A percentile compares a stretch with the other conserved stretches of the same genome.
These are phyloP conservation scores for Metschnikowia noctiluminum DNA, from an alignment of 805 yeast genomes.

Conservation along the genomic window DNA sequence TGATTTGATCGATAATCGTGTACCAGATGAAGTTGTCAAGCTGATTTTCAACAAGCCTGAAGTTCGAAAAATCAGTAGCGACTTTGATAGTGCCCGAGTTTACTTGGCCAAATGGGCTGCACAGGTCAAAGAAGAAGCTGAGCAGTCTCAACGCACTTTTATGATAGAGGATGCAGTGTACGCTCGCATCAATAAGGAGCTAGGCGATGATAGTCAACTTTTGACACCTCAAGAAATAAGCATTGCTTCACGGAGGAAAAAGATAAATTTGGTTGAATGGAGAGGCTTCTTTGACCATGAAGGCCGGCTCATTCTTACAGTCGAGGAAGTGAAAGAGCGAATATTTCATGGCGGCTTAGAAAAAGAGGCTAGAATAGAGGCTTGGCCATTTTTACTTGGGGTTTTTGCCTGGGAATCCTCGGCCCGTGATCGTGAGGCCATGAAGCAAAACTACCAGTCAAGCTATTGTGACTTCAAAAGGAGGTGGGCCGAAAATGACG, in stretches of 20 bases:
- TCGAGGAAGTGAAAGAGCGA: slow-evolving; percentile 71
- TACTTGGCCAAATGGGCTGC: slow-evolving; percentile 96
- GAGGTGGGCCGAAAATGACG: slow-evolving; percentile 63
- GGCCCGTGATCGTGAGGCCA: slow-evolving; percentile 57
- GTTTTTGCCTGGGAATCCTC: slow-evolving; percentile 90
- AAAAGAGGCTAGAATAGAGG: slow-evolving; percentile 57
- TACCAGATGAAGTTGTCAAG: slow-evolving; percentile 57
- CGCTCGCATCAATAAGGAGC: slow-evolving; percentile 53
- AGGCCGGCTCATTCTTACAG: slow-evolving; percentile 74
- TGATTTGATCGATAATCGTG: slow-evolving; percentile 58
- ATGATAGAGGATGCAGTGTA: slow-evolving; percentile 60
- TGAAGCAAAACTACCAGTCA: slow-evolving; percentile 52
- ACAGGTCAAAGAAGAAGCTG: slow-evolving; percentile 89
- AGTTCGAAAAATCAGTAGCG: slow-evolving; percentile 76
- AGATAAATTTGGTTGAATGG: slow-evolving; percentile 77
- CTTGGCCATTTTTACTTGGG: slow-evolving; percentile 82
- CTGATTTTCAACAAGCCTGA: slow-evolving; percentile 67
- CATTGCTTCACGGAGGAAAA: slow-evolving; percentile 61
- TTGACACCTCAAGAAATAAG: slow-evolving; percentile 59
- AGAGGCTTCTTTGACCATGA: slow-evolving; percentile 71
- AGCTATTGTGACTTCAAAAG: slow-evolving; percentile 64
- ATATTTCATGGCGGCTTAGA: slow-evolving; percentile 89
- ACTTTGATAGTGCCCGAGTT: slow-evolving; percentile 88
- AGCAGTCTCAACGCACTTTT: slow-evolving; percentile 48
- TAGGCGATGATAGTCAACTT: slow-evolving; percentile 46